Conservation (phyloP, 371 early-diverging fungal species). For the Choanephora cucurbitarum region DNA sequence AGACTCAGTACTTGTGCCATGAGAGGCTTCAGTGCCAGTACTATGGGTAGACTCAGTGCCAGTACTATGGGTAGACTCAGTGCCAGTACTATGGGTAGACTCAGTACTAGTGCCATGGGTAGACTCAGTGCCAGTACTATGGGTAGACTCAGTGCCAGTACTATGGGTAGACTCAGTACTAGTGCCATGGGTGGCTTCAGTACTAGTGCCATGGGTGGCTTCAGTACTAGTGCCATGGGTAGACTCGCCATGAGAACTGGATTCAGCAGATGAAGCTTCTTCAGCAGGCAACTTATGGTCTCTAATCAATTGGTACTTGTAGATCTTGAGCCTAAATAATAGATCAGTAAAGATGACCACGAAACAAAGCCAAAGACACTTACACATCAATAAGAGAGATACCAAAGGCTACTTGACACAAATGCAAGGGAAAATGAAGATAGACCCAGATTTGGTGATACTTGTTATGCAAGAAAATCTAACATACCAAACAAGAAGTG, state of each 20-base stretch:
- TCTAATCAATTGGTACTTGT: constrained; percentile 32
- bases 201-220: not conserved
- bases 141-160: not conserved
- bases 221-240: not conserved
- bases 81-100: not conserved
- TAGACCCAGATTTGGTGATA: constrained; percentile 62
- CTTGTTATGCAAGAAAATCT: constrained; percentile 47
- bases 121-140: not conserved
- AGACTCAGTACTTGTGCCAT: not conserved
- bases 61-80: not conserved
- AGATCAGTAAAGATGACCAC: not conserved
- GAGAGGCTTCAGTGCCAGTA: not conserved
- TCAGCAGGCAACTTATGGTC: constrained; percentile 27
- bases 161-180: too few relatives aligned
- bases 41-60: not conserved
- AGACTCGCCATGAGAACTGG: not conserved
- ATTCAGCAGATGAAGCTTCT: not conserved
- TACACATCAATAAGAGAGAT: constrained; percentile 51
- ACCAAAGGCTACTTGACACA: constrained; percentile 57
- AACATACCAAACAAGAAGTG: too few relatives aligned
- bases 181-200: not conserved
- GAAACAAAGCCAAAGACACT: not conserved
- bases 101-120: not conserved
- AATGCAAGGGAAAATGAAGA: constrained; percentile 59
- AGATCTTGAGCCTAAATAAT: constrained; percentile 35